Evolutionary conservation across 1,139 yeast genomes (phyloP).

Genomic region (Candida neerlandica): DNA sequence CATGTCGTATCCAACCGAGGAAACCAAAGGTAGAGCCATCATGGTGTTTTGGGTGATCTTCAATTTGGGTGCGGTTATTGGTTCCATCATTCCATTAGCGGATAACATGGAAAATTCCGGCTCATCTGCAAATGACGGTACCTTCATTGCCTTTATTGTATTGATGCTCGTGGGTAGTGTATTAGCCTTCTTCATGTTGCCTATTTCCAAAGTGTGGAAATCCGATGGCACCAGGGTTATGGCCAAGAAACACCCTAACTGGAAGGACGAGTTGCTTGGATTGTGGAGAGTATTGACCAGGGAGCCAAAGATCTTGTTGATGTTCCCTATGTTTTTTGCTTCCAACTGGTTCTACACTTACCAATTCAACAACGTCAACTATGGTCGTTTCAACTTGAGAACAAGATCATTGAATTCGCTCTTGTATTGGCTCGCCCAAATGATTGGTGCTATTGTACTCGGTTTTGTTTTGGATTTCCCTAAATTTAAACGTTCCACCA

Average conservation of each 20-base stretch:
- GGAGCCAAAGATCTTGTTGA: constrained; percentile 49
- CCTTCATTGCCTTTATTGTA: constrained; percentile 59
- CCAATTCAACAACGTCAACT: constrained; percentile 61
- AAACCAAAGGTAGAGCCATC: constrained; percentile 55
- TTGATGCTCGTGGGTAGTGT: constrained; percentile 53
- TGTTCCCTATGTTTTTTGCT: constrained; percentile 64
- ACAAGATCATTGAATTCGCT: constrained; percentile 63
- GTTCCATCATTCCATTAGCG: constrained; percentile 58
- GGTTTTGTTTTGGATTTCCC: constrained; percentile 52
- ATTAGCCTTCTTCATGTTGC: constrained; percentile 51
- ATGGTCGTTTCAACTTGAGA: constrained; percentile 57
- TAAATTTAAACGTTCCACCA: constrained; percentile 39
- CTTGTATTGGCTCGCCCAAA: constrained; percentile 63
- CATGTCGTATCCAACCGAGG: constrained; percentile 61
- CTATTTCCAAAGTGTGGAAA: constrained; percentile 52
- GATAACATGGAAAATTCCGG: constrained; percentile 42
- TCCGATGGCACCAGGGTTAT: constrained; percentile 55
- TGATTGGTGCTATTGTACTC: constrained; percentile 55
- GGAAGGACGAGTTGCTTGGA: constrained; percentile 48
- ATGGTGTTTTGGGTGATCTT: constrained; percentile 64
- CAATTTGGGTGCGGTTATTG: constrained; percentile 65
- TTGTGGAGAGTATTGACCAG: constrained; percentile 40
- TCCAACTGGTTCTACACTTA: constrained; percentile 70
- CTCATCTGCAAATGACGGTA: constrained; percentile 51
- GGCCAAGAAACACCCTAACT: constrained; percentile 47